Evolutionary conservation across 495 filamentous ascomycete genomes (phyloP), one percentile per base, ranked within the genome.

Genomic region (Hyaloscypha bicolor): DNA sequence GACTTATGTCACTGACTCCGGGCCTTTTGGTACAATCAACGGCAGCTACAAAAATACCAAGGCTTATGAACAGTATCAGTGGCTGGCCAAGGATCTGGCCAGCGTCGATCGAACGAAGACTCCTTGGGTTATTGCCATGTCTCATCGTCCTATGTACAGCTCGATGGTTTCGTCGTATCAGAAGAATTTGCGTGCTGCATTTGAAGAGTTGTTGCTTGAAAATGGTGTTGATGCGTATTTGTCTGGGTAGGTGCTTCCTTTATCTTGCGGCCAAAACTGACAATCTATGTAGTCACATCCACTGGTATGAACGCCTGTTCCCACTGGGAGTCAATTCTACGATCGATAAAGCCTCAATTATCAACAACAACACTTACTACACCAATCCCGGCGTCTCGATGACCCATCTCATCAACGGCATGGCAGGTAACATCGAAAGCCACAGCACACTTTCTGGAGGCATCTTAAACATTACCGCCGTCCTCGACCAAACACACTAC

Each of bases 91-190:
- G 2, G 83, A 86, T 69, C 79, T 86, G 12, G 77, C 79, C 31
- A 76, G 74, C 30, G 77, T 86, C 59, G 82, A 86, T 71, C 79
- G 84, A 55, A 69, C 63, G 30, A 76, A 81, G 25, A 87, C 84
- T 0, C 82, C 85, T 3, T 87, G 83, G 84, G 69, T 87, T 6
- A 76, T 87, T 39, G 83, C 79, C 42, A 80, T 80, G 16, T 80
- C 80, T 9, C 84, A 87, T 72, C 73, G 84, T 8, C 82, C 84
- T 0, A 84, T 82, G 79, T 87, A 86, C 73, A 71, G 68, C 64
- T 74, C 70, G 35, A 35, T 62, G 12, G 60, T 65, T 60, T 66
- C 72, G 5, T 68, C 71, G 16, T 72, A 79, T 42, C 78, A 73
- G 59, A 75, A 74, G 31, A 70, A 76, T 12, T 75, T 81, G 3